Conservation (phyloP, 2,329 filamentous ascomycete species). For the Helotiales sp. region DNA sequence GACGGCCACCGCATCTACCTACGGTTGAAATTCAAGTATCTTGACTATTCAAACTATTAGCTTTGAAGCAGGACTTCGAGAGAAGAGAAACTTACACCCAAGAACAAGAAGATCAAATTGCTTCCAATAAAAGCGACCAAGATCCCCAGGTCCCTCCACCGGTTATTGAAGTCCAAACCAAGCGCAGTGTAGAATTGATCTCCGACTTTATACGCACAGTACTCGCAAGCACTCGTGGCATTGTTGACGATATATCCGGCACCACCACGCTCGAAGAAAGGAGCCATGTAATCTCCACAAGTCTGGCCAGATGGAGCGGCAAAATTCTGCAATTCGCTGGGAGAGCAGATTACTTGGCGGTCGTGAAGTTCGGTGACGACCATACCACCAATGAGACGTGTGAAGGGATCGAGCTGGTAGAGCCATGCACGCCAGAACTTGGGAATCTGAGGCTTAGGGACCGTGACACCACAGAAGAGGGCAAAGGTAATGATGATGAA, state of each 20-base stretch:
- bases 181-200: conserved; percentile 77
- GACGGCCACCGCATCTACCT: conserved; percentile 32
- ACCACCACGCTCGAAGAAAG: conserved; percentile 69
- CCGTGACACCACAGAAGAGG: conserved; percentile 85
- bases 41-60: conserved; percentile 26
- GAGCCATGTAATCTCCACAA: conserved; percentile 74
- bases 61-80: not conserved
- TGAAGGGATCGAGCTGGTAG: conserved; percentile 82
- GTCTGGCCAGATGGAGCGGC: conserved; percentile 62
- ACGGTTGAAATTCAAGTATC: conserved; percentile 47
- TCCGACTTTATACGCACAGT: conserved; percentile 79
- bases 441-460: conserved; percentile 76
- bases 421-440: conserved; percentile 78
- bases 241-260: conserved; percentile 71
- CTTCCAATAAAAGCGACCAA: conserved; percentile 73
- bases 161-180: conserved; percentile 62
- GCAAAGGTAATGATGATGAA: conserved; percentile 81
- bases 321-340: conserved; percentile 67
- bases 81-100: conserved; percentile 38
- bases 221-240: conserved; percentile 67
- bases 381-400: conserved; percentile 77
- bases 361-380: conserved; percentile 75
- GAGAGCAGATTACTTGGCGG: conserved; percentile 59
- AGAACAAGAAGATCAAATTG: conserved; percentile 67
- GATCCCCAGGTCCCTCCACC: conserved; percentile 85